A percentile compares a stretch with the other conserved stretches of the same genome.
Conservation (phyloP, 371 early-diverging fungal species). For the Capniomyces stellatus region DNA sequence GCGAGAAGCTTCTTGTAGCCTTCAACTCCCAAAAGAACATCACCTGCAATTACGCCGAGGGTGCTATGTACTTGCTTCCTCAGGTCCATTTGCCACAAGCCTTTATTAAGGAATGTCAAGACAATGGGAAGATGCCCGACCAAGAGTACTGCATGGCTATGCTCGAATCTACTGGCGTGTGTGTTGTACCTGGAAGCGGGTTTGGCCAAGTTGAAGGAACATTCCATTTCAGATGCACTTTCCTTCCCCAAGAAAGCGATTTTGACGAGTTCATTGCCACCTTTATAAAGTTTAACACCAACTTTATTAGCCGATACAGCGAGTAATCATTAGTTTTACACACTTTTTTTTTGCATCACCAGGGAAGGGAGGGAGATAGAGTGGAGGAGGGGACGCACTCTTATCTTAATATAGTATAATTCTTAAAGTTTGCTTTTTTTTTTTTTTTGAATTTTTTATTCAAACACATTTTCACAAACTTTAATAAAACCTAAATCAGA, state of each 20-base stretch:
- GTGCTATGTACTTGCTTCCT: slow-evolving; percentile 96
- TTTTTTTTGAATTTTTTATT: too few relatives aligned
- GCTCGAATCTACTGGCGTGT: slow-evolving; percentile 87
- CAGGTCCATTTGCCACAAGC: slow-evolving; percentile 47
- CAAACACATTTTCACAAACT: too few relatives aligned
- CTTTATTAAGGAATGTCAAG: slow-evolving; percentile 56
- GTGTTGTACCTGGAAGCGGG: slow-evolving; percentile 73
- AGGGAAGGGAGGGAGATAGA: too few relatives aligned
- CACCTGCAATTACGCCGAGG: slow-evolving; percentile 72
- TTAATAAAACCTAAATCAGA: too few relatives aligned
- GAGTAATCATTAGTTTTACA: not conserved
- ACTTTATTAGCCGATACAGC: slow-evolving; percentile 53
- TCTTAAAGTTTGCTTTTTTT: too few relatives aligned
- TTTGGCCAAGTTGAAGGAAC: slow-evolving; percentile 82
- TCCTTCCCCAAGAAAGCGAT: slow-evolving; percentile 79
- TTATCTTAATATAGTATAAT: too few relatives aligned
- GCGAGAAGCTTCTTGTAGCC: slow-evolving; percentile 46
- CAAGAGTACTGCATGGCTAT: slow-evolving; percentile 72
- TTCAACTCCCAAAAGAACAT: slow-evolving; percentile 74
- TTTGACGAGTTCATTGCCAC: slow-evolving; percentile 70
- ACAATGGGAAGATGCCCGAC: slow-evolving; percentile 52
- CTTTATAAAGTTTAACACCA: slow-evolving; percentile 56
- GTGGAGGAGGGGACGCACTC: too few relatives aligned
- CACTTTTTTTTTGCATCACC: too few relatives aligned
- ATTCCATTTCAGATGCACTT: slow-evolving; percentile 90